Percentiles rank a stretch among this genome's conserved stretches.
These are phyloP conservation scores for Boletus insuetus DNA, from an alignment of 768 basidiomycete genomes.

Conservation along the genomic window DNA sequence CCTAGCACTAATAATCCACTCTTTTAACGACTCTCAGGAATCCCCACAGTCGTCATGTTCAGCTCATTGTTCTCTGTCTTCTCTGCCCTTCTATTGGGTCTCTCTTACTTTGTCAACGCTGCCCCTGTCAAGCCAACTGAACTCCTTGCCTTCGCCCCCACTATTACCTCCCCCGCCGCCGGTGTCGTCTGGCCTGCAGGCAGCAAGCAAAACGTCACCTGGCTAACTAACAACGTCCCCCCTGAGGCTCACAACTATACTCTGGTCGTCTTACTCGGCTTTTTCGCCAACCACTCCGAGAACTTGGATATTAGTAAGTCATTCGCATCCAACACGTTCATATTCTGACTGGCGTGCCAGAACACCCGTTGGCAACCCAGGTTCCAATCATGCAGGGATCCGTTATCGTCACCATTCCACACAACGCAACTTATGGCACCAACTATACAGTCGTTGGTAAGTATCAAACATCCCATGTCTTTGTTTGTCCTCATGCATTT, in stretches of 20 bases:
- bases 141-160: conserved; percentile 40
- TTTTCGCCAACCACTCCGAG: conserved; percentile 36
- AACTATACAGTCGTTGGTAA: conserved; percentile 64
- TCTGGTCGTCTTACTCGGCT: conserved; percentile 48
- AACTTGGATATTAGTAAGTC: conserved; percentile 49
- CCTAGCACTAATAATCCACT: conserved; percentile 13
- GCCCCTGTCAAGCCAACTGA: conserved; percentile 29
- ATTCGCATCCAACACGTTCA: no score
- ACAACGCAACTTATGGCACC: conserved; percentile 34
- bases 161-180: conserved; percentile 38
- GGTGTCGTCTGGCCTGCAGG: conserved; percentile 38
- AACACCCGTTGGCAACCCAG: conserved; percentile 51
- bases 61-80: conserved; percentile 23
- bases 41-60: conserved; percentile 19
- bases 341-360: conserved; percentile 34
- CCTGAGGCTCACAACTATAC: conserved; percentile 31
- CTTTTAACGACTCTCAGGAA: conserved; percentile 15
- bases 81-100: conserved; percentile 30
- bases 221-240: conserved; percentile 42
- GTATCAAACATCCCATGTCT: conserved; percentile 25
- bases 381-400: conserved; percentile 53
- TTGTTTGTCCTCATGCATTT: background rate
- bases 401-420: conserved; percentile 52
- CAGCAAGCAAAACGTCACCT: conserved; percentile 39
- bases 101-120: conserved; percentile 26